phyloP scores from a whole-genome alignment of 2,329 filamentous ascomycete species.

The Drechslerella dactyloides region DNA sequence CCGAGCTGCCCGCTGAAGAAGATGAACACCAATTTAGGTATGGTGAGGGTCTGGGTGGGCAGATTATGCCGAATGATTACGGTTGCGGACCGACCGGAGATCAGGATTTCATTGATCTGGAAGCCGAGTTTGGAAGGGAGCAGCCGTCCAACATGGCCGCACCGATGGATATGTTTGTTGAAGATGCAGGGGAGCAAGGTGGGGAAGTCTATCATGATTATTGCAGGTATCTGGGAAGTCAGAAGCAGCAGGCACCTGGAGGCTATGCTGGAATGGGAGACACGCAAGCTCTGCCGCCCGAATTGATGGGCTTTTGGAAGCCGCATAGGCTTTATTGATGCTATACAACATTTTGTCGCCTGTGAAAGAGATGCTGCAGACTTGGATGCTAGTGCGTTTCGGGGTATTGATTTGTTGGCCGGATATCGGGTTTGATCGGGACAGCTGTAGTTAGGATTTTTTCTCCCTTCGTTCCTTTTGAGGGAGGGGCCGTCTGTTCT shows the following conservation, averaged over 20 bases:
- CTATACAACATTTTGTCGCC: neutral
- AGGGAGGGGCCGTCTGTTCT: too few species aligned
- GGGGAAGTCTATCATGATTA: neutral
- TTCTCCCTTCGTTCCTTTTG: too few species aligned
- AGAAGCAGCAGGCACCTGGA: neutral
- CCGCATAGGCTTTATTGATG: slow-evolving; percentile 33
- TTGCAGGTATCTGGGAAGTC: neutral
- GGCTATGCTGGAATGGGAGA: neutral
- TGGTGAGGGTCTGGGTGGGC: neutral
- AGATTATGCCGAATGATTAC: neutral
- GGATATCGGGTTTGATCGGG: too few species aligned
- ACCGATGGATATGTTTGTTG: neutral
- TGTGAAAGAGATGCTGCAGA: too few species aligned
- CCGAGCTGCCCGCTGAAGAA: slow-evolving; percentile 1
- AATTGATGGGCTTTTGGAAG: slow-evolving; percentile 28
- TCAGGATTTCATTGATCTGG: neutral
- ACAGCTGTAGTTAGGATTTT: too few species aligned
- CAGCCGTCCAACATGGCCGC: neutral
- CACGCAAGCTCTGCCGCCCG: neutral
- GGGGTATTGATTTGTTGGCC: too few species aligned
- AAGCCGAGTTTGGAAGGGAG: neutral
- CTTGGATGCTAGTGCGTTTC: too few species aligned
- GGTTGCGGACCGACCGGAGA: too few species aligned
- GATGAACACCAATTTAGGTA: neutral
- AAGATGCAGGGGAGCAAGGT: neutral